Evolutionary conservation across 2,329 filamentous ascomycete genomes (phyloP), one percentile per base, ranked within the genome.

Genomic region (Alternaria sp.): DNA sequence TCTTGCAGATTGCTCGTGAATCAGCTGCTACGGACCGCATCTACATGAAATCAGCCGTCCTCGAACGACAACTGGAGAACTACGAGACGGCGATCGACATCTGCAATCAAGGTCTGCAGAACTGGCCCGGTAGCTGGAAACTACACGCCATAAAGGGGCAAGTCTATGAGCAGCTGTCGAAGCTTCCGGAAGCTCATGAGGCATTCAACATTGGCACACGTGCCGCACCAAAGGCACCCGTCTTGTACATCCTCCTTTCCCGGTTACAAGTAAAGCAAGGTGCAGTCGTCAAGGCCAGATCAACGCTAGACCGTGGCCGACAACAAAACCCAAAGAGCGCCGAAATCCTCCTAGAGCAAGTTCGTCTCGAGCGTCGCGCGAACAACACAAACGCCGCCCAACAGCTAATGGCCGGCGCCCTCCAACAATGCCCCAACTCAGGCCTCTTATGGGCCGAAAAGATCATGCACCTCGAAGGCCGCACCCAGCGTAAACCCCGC

Each of bases 71-170:
- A 70, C 85, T 93, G 21, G 91, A 90, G 59, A 91, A 96, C 71
- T 85, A 85, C 25, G 93, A 97, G 50, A 89, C 89, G 2, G 94
- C 96, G 0, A 86, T 99, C 13, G 92, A 96, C 73, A 89, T 99
- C 11, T 92, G 92, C 46, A 93, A 94, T 63, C 91, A 96, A 77
- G 96, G 91, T 1, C 84, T 99, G 36, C 90, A 94, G 69, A 86
- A 93, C 10, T 99, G 97, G 83, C 95, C 96, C 1, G 88, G 89
- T 47, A 89, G 91, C 12, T 87, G 93, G 56, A 98, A 98, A 81
- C 86, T 99, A 23, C 97, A 95, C 91, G 97, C 98, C 92, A 92
- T 97, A 84, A 99, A 99, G 82, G 96, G 96, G 0, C 96, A 99
- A 77, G 96, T 98, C 66, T 99, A 99, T 84, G 92, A 97, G 76